phyloP scores from a whole-genome alignment of 305 asterid genomes.

The Striga hermonthica region DNA sequence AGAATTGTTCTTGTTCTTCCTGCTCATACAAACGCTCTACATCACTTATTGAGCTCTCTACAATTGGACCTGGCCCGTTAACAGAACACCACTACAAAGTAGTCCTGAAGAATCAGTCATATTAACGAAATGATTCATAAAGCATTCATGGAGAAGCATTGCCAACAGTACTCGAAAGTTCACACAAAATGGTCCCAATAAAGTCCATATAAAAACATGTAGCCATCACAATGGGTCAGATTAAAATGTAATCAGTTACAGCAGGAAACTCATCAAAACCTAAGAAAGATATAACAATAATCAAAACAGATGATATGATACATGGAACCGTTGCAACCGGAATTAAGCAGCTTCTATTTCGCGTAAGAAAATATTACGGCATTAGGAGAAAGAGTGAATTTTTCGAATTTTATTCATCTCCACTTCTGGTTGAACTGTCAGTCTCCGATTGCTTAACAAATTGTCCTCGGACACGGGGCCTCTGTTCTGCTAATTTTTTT shows the following conservation, averaged over 20 bases:
- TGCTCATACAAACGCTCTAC: too few species aligned
- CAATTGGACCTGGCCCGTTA: too few species aligned
- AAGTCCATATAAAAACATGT: too few species aligned
- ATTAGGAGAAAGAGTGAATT: slow-evolving; percentile 3
- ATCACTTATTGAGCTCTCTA: too few species aligned
- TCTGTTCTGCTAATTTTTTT: slow-evolving; percentile 56
- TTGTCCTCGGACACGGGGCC: slow-evolving; percentile 63
- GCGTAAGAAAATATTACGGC: neutral
- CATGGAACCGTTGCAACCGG: neutral
- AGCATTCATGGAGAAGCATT: too few species aligned
- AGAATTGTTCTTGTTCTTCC: too few species aligned
- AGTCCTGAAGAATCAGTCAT: too few species aligned
- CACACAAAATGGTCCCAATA: too few species aligned
- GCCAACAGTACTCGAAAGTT: too few species aligned
- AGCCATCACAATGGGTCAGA: neutral
- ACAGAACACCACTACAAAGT: too few species aligned
- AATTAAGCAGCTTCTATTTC: neutral
- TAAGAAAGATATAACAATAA: neutral
- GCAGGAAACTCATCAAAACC: neutral
- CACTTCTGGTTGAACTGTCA: slow-evolving; percentile 39
- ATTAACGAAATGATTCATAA: too few species aligned
- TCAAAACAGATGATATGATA: neutral
- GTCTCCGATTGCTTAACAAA: slow-evolving; percentile 45
- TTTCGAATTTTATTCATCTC: slow-evolving; percentile 35
- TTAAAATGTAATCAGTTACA: neutral